Evolutionary conservation across 164 flowering plant genomes (phyloP), one percentile per base, ranked within the genome.

Genomic region (Vitis rupestris): DNA sequence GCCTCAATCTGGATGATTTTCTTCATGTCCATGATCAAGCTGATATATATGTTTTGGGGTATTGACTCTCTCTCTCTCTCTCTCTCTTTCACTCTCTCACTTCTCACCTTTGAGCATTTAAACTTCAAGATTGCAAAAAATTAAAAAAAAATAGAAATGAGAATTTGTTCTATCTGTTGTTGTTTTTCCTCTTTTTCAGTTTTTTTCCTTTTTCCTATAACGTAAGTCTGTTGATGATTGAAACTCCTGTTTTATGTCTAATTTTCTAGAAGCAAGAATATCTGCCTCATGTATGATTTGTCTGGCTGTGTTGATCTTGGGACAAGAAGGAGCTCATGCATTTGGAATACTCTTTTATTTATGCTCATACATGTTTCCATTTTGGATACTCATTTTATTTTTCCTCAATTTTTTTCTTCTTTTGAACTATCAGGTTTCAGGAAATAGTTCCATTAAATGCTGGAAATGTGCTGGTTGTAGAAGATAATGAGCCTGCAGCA

Each of bases 401-500:
- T 10, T 16, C 1, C 15, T 10, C 19, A 9, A 29, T 12, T 53
- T 23, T 30, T 30, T n/a, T 72, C 27, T 64, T 64, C 4, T 65
- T 63, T 55, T 53, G 12, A 31, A 15, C n/a, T 16, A 11, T 62
- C 80, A 92, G 97, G 9, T 92, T 92, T 79, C 96, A 92, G 87
- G 97, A 92, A 83, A 89, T 92, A 67, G 97, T 92, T 47, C 97
- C 97, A 19, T 71, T 92, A 67, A 92, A 88, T 84, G 97, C 97
- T 63, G 97, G 97, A 67, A 92, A 92, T 75, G 96, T 92, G 27
- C 82, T 92, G 19, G 97, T 88, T 7, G 69, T 86, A 52, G 96
- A 92, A 79, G 97, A 92, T 70, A 89, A 79, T 69, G 92, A 87
- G 61, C 92, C 97, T 31, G 96, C 96, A 2, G 87, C 85, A 17